These are phyloP conservation scores for Globisporangium apiculatum DNA, from an alignment of 352 stramenopile species.

Conservation along the genomic window DNA sequence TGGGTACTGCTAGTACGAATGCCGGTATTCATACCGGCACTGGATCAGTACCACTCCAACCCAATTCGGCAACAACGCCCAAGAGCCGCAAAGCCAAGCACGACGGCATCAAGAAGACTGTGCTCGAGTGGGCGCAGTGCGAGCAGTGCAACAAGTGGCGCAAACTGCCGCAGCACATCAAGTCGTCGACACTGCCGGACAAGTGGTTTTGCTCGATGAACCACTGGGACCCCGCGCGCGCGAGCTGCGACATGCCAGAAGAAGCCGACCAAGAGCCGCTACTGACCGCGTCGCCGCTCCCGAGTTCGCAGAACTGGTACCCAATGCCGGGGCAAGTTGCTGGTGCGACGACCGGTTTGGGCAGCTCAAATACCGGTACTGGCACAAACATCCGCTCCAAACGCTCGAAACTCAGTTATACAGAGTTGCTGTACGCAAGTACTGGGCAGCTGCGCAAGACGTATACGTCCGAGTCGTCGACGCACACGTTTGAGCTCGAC, in stretches of 20 bases:
- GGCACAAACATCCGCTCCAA: conserved; percentile 21
- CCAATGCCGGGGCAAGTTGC: conserved; percentile 35
- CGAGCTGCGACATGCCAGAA: conserved; percentile 63
- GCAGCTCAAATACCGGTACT: no score
- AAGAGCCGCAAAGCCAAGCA: conserved; percentile 13
- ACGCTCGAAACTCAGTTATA: conserved; percentile 75
- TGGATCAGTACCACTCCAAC: neutral
- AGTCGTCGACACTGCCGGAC: conserved; percentile 90
- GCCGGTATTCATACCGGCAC: neutral
- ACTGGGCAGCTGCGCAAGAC: conserved; percentile 77
- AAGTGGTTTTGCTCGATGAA: conserved; percentile 97
- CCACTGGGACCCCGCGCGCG: conserved; percentile 84
- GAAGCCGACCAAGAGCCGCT: conserved; percentile 69
- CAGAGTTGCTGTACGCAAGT: conserved; percentile 71
- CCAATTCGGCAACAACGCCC: neutral
- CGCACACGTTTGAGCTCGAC: conserved; percentile 70
- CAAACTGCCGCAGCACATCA: conserved; percentile 88
- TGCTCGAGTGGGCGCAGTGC: conserved; percentile 94
- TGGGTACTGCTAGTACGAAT: no score
- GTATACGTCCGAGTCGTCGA: conserved; percentile 75
- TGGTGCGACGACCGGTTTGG: neutral
- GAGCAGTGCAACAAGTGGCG: conserved; percentile 96
- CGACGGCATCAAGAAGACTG: conserved; percentile 55
- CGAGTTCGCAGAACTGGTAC: conserved; percentile 54
- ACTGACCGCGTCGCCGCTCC: conserved; percentile 32